These are phyloP conservation scores for Rutstroemia sp. DNA, from an alignment of 2,329 filamentous ascomycete species.

Conservation along the genomic window DNA sequence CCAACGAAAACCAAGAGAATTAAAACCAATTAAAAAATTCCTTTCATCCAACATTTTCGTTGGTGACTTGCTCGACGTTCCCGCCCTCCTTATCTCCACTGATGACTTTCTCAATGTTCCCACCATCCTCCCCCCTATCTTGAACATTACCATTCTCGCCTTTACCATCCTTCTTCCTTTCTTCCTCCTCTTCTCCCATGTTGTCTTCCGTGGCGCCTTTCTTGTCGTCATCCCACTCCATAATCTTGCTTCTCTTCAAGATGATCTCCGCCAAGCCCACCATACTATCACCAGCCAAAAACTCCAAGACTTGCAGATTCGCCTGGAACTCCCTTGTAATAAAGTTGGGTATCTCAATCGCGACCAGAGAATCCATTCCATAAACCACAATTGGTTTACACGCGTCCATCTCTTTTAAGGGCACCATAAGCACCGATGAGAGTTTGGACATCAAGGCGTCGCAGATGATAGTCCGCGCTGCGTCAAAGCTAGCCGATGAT, in stretches of 20 bases:
- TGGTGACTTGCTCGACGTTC: too few relatives aligned
- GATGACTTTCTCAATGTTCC: too few relatives aligned
- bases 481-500: slow-evolving; percentile 12
- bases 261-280: slow-evolving; percentile 22
- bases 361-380: slow-evolving; percentile 28
- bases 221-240: neutral
- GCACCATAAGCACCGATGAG: slow-evolving; percentile 40
- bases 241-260: slow-evolving; percentile 4
- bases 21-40: too few relatives aligned
- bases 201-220: neutral
- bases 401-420: slow-evolving; percentile 39
- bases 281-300: slow-evolving; percentile 22
- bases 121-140: too few relatives aligned
- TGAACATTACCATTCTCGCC: too few relatives aligned
- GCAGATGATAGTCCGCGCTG: slow-evolving; percentile 30
- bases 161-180: too few relatives aligned
- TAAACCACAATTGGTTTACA: slow-evolving; percentile 25
- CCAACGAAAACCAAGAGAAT: too few relatives aligned
- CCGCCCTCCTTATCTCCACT: too few relatives aligned
- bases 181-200: neutral
- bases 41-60: too few relatives aligned
- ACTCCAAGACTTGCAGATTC: slow-evolving; percentile 23
- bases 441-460: slow-evolving; percentile 36
- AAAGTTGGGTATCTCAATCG: slow-evolving; percentile 35
- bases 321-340: slow-evolving; percentile 19